These are phyloP conservation scores for Beauveria sp. DNA, from an alignment of 2,329 filamentous ascomycete species.

Conservation along the genomic window DNA sequence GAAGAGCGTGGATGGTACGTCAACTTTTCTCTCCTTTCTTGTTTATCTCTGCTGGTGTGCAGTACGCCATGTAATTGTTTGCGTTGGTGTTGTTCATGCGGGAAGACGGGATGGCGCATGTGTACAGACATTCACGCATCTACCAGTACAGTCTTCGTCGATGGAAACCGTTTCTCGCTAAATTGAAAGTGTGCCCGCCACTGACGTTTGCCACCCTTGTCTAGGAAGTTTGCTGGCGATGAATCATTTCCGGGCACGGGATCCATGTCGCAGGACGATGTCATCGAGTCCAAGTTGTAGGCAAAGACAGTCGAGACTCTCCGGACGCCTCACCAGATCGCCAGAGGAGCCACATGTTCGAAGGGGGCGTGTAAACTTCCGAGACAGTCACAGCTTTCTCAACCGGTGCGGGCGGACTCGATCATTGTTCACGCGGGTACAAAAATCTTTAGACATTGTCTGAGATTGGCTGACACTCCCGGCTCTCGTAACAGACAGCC, in stretches of 20 bases:
- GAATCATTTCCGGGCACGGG: constrained; percentile 43
- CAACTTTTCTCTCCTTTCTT: constrained; percentile 13
- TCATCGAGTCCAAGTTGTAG: constrained; percentile 25
- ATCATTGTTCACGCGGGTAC: neutral
- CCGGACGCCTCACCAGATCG: neutral
- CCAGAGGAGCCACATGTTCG: neutral
- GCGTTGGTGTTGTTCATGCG: neutral
- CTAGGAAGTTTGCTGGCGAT: constrained; percentile 46
- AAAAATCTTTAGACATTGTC: constrained; percentile 5
- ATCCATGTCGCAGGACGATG: constrained; percentile 24
- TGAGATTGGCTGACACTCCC: neutral
- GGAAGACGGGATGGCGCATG: neutral
- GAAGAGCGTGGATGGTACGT: constrained; percentile 83
- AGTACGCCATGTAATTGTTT: neutral
- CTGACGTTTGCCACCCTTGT: neutral
- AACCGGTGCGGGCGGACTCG: neutral
- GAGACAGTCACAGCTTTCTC: neutral
- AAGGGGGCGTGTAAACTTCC: neutral
- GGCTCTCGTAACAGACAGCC: neutral
- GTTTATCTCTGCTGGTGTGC: neutral
- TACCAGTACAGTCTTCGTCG: neutral
- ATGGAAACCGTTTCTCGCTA: neutral
- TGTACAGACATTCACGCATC: neutral
- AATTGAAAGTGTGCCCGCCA: neutral
- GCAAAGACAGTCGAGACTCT: neutral